Conservation (phyloP, 2,329 filamentous ascomycete genomes). For the Talaromyces atroroseus region DNA sequence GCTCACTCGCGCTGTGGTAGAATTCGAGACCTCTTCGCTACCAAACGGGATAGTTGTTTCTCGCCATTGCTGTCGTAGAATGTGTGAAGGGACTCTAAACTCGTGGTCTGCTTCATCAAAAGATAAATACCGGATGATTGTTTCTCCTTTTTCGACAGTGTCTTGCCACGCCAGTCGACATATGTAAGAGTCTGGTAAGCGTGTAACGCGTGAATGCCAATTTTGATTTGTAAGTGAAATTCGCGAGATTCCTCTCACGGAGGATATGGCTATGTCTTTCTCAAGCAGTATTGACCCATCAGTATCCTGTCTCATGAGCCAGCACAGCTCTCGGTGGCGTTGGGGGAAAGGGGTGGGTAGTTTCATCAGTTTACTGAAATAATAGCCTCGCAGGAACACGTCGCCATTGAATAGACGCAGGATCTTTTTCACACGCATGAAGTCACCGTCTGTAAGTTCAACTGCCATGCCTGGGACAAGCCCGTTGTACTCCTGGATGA, state of each 20-base stretch:
- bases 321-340: constrained; percentile 42
- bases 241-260: constrained; percentile 38
- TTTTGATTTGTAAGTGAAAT: constrained; percentile 52
- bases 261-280: constrained; percentile 36
- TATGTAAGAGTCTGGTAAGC: constrained; percentile 21
- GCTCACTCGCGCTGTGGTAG: background rate
- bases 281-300: constrained; percentile 11
- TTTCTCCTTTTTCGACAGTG: constrained; percentile 21
- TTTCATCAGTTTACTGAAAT: constrained; percentile 28
- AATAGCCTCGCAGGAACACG: constrained; percentile 35
- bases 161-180: constrained; percentile 29
- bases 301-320: constrained; percentile 34
- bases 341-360: constrained; percentile 33
- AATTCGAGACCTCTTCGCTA: constrained; percentile 10
- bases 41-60: constrained; percentile 28
- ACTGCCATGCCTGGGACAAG: constrained; percentile 27
- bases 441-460: constrained; percentile 35
- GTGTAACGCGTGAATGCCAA: constrained; percentile 17
- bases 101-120: constrained; percentile 26
- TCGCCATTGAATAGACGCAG: constrained; percentile 19
- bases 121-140: constrained; percentile 26
- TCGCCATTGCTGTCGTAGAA: constrained; percentile 30
- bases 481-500: constrained; percentile 9
- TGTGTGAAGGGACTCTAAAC: constrained; percentile 9
- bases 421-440: constrained; percentile 38